phyloP scores from a whole-genome alignment of 768 basidiomycete species.

The Flagelloscypha sp. region DNA sequence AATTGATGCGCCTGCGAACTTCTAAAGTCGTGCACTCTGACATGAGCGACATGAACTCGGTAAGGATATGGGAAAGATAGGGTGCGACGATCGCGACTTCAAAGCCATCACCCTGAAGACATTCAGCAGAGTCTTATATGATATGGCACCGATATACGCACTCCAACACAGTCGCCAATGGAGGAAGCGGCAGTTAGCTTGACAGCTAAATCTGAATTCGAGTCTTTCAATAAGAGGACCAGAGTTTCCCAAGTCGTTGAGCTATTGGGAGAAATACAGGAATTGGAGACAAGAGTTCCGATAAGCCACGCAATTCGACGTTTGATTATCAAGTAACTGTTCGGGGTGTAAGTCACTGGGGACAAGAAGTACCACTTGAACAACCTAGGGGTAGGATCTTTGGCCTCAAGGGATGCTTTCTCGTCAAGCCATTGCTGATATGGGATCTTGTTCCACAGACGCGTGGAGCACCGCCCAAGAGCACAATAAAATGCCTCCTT shows the following conservation, averaged over 20 bases:
- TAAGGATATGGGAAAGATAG: slow-evolving; percentile 50
- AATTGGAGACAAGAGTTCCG: slow-evolving; percentile 79
- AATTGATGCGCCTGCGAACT: slow-evolving; percentile 66
- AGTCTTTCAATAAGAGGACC: slow-evolving; percentile 64
- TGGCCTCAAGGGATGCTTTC: slow-evolving; percentile 52
- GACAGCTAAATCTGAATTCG: slow-evolving; percentile 76
- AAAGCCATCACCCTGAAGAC: slow-evolving; percentile 53
- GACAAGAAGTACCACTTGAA: slow-evolving; percentile 11
- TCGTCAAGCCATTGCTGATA: slow-evolving; percentile 65
- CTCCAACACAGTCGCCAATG: slow-evolving; percentile 77
- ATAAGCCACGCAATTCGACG: slow-evolving; percentile 93
- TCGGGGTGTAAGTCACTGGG: slow-evolving; percentile 6
- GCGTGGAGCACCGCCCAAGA: slow-evolving; percentile 69
- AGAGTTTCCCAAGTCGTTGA: slow-evolving; percentile 74
- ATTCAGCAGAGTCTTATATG: slow-evolving; percentile 4
- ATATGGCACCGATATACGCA: slow-evolving; percentile 31
- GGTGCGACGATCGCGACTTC: slow-evolving; percentile 57
- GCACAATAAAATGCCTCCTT: slow-evolving; percentile 88
- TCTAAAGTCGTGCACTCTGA: slow-evolving; percentile 70
- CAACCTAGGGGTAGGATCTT: slow-evolving; percentile 51
- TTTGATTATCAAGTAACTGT: slow-evolving; percentile 85
- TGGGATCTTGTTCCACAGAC: slow-evolving; percentile 53
- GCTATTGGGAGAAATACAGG: slow-evolving; percentile 50
- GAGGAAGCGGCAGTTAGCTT: slow-evolving; percentile 78
- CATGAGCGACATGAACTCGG: slow-evolving; percentile 62